Conservation (phyloP, 441 rosid genomes). For the Arabidopsis lyrata region DNA sequence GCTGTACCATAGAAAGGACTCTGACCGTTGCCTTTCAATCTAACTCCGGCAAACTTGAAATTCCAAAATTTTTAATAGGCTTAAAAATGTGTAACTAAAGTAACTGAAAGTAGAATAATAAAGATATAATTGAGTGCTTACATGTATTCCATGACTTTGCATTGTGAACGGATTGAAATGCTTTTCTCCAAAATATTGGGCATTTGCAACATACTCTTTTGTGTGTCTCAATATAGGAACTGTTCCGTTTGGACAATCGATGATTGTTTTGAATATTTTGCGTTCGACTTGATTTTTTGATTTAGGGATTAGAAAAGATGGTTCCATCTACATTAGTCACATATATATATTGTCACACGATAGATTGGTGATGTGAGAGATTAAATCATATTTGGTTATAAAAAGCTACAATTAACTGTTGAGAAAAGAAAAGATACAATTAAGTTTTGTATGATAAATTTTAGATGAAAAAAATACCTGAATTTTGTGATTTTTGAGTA, state of each 20-base stretch:
- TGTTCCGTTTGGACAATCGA: constrained; percentile 21
- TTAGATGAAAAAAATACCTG: background rate
- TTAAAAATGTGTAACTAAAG: background rate
- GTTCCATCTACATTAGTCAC: constrained; percentile 16
- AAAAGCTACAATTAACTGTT: too few relatives aligned
- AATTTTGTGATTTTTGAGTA: constrained; percentile 14
- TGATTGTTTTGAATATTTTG: background rate
- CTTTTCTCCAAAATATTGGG: background rate
- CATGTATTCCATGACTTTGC: constrained; percentile 20
- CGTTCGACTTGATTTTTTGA: background rate
- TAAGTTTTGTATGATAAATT: background rate
- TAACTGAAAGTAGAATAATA: background rate
- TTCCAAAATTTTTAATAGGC: background rate
- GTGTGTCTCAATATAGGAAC: constrained; percentile 16
- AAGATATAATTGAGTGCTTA: background rate
- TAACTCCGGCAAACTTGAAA: constrained; percentile 1
- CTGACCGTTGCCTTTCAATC: background rate
- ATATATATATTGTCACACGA: background rate
- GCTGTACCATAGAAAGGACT: background rate
- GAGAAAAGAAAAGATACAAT: too few relatives aligned
- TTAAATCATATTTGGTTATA: too few relatives aligned
- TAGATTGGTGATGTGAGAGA: background rate
- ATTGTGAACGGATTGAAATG: background rate
- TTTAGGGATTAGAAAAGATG: constrained; percentile 2
- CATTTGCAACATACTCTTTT: constrained; percentile 3